Evolutionary conservation across 139 green algal species (phyloP).

Genomic region (Coccomyxa sp.): DNA sequence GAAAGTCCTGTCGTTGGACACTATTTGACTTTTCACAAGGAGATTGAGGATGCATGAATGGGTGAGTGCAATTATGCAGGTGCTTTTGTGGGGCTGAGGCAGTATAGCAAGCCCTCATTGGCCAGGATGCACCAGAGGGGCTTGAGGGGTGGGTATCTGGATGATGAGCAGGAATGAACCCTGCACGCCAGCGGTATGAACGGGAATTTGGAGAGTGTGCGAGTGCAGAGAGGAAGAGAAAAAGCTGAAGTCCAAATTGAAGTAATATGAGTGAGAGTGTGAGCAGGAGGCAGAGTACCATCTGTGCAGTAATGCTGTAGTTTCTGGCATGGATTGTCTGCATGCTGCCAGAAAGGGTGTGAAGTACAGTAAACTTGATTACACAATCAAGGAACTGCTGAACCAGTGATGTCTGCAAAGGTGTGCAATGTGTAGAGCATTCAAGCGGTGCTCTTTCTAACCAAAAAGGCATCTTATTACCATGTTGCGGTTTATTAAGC

Average conservation of each 20-base stretch:
- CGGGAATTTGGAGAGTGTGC: neutral
- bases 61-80: conserved; percentile 19
- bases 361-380: no score
- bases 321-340: no score
- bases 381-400: no score
- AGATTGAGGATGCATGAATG: neutral
- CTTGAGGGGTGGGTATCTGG: neutral
- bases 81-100: conserved; percentile 45
- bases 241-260: neutral
- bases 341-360: no score
- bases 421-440: no score
- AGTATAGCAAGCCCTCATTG: conserved; percentile 17
- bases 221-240: neutral
- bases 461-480: neutral
- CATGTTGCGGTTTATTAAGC: conserved; percentile 35
- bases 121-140: neutral
- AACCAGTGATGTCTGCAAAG: no score
- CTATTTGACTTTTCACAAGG: neutral
- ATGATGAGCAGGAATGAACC: neutral
- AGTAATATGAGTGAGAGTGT: neutral
- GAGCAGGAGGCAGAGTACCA: neutral
- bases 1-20: neutral
- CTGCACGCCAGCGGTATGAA: neutral
- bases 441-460: no score
- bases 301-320: no score